phyloP scores from a whole-genome alignment of 148 eudicot species.

The Fagopyrum homotropicum region DNA sequence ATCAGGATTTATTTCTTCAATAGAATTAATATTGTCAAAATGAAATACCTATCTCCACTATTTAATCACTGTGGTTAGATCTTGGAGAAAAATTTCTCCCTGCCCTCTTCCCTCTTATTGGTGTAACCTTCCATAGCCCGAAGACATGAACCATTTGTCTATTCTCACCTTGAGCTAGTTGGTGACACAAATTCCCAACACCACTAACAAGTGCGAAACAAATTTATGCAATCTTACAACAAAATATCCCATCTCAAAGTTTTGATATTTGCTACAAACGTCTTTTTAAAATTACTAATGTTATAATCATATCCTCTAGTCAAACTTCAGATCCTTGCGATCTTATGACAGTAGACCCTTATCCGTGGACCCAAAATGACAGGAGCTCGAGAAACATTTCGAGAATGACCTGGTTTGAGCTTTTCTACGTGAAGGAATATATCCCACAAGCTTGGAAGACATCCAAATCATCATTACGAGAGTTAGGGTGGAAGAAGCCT shows the following conservation, averaged over 20 bases:
- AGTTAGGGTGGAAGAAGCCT: background rate
- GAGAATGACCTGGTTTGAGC: background rate
- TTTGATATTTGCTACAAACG: background rate
- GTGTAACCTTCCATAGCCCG: background rate
- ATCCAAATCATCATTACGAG: background rate
- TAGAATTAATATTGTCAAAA: background rate
- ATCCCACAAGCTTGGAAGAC: background rate
- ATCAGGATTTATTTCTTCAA: slow-evolving; percentile 4
- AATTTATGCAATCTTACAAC: background rate
- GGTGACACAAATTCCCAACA: background rate
- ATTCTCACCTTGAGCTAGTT: background rate
- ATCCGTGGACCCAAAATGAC: background rate
- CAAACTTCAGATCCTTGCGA: background rate
- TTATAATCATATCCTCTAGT: background rate
- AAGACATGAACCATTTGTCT: background rate
- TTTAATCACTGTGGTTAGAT: background rate
- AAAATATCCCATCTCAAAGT: background rate
- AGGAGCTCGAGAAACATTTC: background rate
- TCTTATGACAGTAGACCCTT: too few relatives aligned
- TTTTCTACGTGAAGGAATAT: background rate
- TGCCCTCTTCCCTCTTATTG: background rate
- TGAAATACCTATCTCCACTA: background rate
- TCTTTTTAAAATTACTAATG: background rate
- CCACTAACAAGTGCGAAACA: background rate
- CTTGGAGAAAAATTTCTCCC: background rate